Evolutionary conservation across 805 yeast species (phyloP).

Genomic region (Candida morakotiae): DNA sequence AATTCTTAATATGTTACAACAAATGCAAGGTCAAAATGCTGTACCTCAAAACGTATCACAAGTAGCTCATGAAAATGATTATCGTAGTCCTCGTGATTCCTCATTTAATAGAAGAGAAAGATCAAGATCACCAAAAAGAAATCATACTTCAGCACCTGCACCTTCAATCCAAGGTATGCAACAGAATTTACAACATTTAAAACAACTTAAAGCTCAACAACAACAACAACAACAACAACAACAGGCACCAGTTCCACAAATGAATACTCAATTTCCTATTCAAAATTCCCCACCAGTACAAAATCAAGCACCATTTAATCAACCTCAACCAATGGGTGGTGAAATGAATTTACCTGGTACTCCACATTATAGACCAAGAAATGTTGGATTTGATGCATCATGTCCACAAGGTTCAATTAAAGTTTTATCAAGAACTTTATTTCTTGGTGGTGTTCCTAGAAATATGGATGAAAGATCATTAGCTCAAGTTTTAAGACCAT

Average conservation of each 20-base stretch:
- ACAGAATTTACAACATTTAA: slow-evolving; percentile 12
- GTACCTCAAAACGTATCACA: slow-evolving; percentile 15
- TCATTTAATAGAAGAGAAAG: slow-evolving; percentile 44
- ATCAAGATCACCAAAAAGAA: slow-evolving; percentile 48
- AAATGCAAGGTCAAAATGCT: slow-evolving; percentile 35
- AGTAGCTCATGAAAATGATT: slow-evolving; percentile 1
- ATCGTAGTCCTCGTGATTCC: slow-evolving; percentile 8
- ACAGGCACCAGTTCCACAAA: slow-evolving; percentile 4
- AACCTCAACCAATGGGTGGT: slow-evolving; percentile 39
- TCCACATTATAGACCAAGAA: slow-evolving; percentile 73
- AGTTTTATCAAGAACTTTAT: slow-evolving; percentile 85
- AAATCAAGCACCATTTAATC: slow-evolving; percentile 11
- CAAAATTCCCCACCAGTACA: slow-evolving; percentile 8
- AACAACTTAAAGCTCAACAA: slow-evolving; percentile 12
- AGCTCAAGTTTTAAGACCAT: slow-evolving; percentile 69
- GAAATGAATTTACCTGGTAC: slow-evolving; percentile 69
- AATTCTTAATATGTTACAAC: slow-evolving; percentile 52
- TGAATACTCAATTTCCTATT: slow-evolving; percentile 1
- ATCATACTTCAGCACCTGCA: slow-evolving; percentile 9
- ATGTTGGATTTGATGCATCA: slow-evolving; percentile 63
- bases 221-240: slow-evolving; percentile 9
- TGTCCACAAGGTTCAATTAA: slow-evolving; percentile 77
- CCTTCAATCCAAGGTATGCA: slow-evolving; percentile 7
- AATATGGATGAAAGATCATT: slow-evolving; percentile 74
- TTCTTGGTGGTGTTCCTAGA: slow-evolving; percentile 90